Evolutionary conservation across 208 protist genomes (phyloP).

Genomic region (Leishmania amazonensis): DNA sequence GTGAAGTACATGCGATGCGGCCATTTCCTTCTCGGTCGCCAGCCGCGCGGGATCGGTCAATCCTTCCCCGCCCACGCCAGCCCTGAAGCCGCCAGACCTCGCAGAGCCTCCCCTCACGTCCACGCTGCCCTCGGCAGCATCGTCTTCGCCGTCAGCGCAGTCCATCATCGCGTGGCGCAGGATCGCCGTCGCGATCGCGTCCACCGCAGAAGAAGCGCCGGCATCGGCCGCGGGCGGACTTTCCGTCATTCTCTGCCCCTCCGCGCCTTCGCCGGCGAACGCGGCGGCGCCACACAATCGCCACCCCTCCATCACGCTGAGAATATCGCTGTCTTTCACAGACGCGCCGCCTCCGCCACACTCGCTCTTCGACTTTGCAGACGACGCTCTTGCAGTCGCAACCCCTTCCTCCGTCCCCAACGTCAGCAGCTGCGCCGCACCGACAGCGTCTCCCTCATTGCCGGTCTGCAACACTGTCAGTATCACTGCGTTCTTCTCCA

Average conservation of each 20-base stretch:
- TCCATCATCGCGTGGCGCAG: slow-evolving; percentile 19
- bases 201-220: background rate
- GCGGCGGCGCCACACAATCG: background rate
- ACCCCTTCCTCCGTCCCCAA: background rate
- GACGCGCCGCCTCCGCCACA: background rate
- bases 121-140: background rate
- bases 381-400: background rate
- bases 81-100: background rate
- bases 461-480: slow-evolving; percentile 53
- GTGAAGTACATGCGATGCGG: no score
- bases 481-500: slow-evolving; percentile 76
- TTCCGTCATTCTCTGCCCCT: background rate
- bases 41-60: background rate
- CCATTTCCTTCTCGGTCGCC: background rate
- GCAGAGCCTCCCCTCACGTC: background rate
- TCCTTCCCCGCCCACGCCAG: background rate
- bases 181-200: slow-evolving; percentile 21
- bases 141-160: background rate
- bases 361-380: background rate
- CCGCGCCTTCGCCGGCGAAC: background rate
- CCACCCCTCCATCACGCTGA: background rate
- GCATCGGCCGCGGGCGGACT: background rate
- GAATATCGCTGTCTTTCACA: slow-evolving; percentile 1
- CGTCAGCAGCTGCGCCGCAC: background rate
- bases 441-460: background rate